Evolutionary conservation across 306 rosid genomes (phyloP), one percentile per base, ranked within the genome.

Genomic region (Cicer bijugum): DNA sequence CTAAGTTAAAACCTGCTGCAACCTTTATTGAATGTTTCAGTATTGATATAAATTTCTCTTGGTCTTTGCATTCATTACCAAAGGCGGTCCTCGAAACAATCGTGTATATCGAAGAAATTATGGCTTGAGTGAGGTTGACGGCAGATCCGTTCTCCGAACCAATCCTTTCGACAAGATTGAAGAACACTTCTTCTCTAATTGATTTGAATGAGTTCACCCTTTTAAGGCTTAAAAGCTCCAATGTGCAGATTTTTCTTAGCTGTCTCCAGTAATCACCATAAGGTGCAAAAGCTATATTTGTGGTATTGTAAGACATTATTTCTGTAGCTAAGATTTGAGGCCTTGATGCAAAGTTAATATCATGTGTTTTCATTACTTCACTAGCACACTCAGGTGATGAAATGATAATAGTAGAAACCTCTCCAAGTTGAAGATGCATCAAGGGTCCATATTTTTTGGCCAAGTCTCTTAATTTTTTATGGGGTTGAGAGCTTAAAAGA

Each of bases 371-470:
- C 86, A 87, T 77, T 12, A 73, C 57, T 14, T 80, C 79, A 47
- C 5, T 73, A 8, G 83, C 89, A 37, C 45, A 42, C 19, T 81
- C 81, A 0, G 87, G 61, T 1, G 87, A 85, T 4, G 91, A 85
- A 72, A 82, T 74, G 5, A 82, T 65, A 23, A 87, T 2, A 20
- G 56, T 14, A 14, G 69, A 74, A 14, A 81, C 77, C 52, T 87
- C 86, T 23, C 84, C 89, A 4, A 87, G 87, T 75, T 59, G 82
- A 14, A 84, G 66, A 60, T 80, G 72, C 82, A 82, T 84, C 8
- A 84, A 6, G 10, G 85, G 81, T 74, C 87, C 87, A 72, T 84
- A 78, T 68, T 33, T 63, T 38, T 6, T 60, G 17, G 86, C 78
- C 67, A 84, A 9, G 43, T 80, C 84, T 74, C 88, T 72, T 45